Conservation (phyloP, 768 basidiomycete species). For the Suillus paluster region DNA sequence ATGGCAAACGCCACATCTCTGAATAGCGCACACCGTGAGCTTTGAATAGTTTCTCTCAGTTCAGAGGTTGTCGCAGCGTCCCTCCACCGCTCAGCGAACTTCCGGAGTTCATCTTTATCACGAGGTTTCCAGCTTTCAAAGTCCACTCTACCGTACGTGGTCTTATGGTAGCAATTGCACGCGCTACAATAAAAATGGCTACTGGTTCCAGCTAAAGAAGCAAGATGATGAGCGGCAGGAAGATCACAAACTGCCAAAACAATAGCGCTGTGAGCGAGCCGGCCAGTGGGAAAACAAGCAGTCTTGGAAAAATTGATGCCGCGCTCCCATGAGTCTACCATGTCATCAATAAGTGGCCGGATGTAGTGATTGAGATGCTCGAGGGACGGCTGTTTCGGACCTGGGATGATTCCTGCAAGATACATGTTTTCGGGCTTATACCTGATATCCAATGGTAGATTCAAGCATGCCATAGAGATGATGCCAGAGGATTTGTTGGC, state of each 20-base stretch:
- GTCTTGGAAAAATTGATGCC: slow-evolving; percentile 21
- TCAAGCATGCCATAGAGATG: slow-evolving; percentile 29
- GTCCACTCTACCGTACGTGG: slow-evolving; percentile 13
- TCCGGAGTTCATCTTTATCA: slow-evolving; percentile 11
- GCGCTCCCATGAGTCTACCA: background rate
- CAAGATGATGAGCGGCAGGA: slow-evolving; percentile 24
- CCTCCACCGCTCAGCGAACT: slow-evolving; percentile 18
- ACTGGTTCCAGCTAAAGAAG: slow-evolving; percentile 26
- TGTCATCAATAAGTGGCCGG: slow-evolving; percentile 11
- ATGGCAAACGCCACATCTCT: slow-evolving; percentile 26
- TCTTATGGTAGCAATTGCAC: slow-evolving; percentile 25
- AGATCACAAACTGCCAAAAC: slow-evolving; percentile 36
- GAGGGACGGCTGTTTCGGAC: slow-evolving; percentile 27
- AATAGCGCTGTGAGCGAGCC: slow-evolving; percentile 21
- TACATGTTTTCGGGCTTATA: slow-evolving; percentile 26
- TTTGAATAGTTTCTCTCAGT: slow-evolving; percentile 14
- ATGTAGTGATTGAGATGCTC: slow-evolving; percentile 27
- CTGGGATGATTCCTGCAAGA: slow-evolving; percentile 29
- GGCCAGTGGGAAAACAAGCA: slow-evolving; percentile 13
- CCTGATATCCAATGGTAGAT: slow-evolving; percentile 38
- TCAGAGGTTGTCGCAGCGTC: slow-evolving; percentile 11
- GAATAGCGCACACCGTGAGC: slow-evolving; percentile 25
- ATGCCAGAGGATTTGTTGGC: slow-evolving; percentile 34
- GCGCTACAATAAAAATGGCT: slow-evolving; percentile 33
- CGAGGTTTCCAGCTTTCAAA: slow-evolving; percentile 19